Percentiles rank a stretch among this genome's conserved stretches.
Conservation (phyloP, 2,329 filamentous ascomycete species). For the Cladophialophora chaetospira region DNA sequence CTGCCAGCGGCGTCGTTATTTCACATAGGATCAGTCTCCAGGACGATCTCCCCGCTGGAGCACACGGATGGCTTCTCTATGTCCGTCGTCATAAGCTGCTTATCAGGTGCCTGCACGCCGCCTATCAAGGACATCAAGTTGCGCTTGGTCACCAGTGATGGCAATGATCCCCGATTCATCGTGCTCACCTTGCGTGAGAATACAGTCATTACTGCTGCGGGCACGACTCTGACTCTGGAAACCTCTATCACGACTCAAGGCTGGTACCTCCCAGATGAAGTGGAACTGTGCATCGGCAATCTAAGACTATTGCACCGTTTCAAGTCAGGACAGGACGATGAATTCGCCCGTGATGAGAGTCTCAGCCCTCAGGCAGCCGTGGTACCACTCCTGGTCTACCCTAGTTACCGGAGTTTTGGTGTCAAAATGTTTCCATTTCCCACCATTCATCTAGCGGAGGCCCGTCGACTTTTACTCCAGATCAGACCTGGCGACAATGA, state of each 20-base stretch:
- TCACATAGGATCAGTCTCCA: slow-evolving; percentile 66
- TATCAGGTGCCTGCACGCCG: slow-evolving; percentile 13
- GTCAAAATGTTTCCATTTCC: slow-evolving; percentile 66
- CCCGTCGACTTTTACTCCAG: slow-evolving; percentile 74
- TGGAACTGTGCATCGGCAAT: slow-evolving; percentile 28
- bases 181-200: slow-evolving; percentile 54
- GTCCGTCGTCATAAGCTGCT: slow-evolving; percentile 48
- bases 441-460: slow-evolving; percentile 75
- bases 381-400: slow-evolving; percentile 30
- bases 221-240: slow-evolving; percentile 44
- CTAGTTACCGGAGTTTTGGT: slow-evolving; percentile 14
- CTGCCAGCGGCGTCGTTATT: slow-evolving; percentile 76
- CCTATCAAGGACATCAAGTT: slow-evolving; percentile 19
- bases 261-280: slow-evolving; percentile 27
- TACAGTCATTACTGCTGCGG: slow-evolving; percentile 55
- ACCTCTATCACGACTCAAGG: slow-evolving; percentile 26
- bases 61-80: slow-evolving; percentile 75
- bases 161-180: slow-evolving; percentile 57
- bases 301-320: slow-evolving; percentile 28
- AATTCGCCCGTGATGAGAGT: slow-evolving; percentile 4
- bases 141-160: slow-evolving; percentile 22
- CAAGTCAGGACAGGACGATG: slow-evolving; percentile 11
- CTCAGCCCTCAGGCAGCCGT: neutral
- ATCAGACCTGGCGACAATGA: slow-evolving; percentile 43
- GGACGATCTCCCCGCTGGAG: slow-evolving; percentile 68